Percentiles rank a stretch among this genome's conserved stretches.
These are phyloP conservation scores for Diaporthe citri DNA, from an alignment of 2,329 filamentous ascomycete species.

Conservation along the genomic window DNA sequence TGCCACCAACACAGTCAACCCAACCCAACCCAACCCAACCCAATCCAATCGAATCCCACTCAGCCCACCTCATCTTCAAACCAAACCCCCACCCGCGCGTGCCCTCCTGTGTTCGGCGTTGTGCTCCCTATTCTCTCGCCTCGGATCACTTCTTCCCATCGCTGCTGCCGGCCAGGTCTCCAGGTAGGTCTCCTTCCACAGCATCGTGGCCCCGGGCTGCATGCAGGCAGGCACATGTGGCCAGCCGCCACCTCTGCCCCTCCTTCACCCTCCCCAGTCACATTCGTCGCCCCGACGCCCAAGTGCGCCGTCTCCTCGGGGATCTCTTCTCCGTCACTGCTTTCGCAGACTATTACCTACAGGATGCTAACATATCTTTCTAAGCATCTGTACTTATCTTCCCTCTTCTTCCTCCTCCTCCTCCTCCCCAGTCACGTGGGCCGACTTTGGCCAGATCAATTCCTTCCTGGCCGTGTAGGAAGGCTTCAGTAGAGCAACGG, in stretches of 20 bases:
- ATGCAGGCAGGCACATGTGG: neutral
- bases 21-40: neutral
- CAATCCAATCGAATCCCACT: neutral
- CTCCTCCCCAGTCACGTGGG: neutral
- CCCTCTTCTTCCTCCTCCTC: neutral
- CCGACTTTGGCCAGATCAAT: neutral
- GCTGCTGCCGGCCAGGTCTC: neutral
- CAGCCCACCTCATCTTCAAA: neutral
- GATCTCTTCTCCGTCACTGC: neutral
- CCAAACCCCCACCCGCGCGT: neutral
- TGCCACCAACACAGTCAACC: neutral
- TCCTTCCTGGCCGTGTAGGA: neutral
- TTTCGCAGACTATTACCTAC: neutral
- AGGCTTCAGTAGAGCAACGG: conserved; percentile 11
- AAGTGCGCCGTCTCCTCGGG: neutral
- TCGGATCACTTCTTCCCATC: neutral
- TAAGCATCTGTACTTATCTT: neutral
- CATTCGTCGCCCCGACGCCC: neutral
- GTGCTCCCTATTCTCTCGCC: neutral
- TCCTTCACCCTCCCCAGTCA: neutral
- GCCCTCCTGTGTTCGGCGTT: neutral
- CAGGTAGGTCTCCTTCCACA: neutral
- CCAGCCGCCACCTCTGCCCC: neutral
- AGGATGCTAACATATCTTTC: conserved; percentile 14
- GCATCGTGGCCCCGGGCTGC: neutral